These are phyloP conservation scores for Tolypocladium album DNA, from an alignment of 2,329 filamentous ascomycete genomes.

Conservation along the genomic window DNA sequence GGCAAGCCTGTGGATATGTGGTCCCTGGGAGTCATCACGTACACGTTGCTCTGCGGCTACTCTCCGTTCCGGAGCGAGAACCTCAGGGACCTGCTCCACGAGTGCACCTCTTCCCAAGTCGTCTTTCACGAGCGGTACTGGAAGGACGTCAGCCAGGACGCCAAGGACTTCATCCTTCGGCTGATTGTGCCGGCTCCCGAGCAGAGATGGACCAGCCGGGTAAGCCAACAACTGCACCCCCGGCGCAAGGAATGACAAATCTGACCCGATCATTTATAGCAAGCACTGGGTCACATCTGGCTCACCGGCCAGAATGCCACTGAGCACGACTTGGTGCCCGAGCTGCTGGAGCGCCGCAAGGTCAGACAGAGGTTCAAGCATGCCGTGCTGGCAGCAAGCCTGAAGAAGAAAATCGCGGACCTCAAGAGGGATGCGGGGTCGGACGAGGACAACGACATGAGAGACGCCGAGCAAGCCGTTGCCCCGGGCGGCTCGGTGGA, in stretches of 20 bases:
- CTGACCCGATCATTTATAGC: conserved; percentile 26
- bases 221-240: conserved; percentile 25
- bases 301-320: conserved; percentile 83
- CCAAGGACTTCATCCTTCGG: conserved; percentile 83
- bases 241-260: no score
- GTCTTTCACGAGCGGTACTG: conserved; percentile 97
- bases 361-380: conserved; percentile 83
- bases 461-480: conserved; percentile 51
- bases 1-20: conserved; percentile 99
- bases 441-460: conserved; percentile 53
- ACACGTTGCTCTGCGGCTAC: conserved; percentile 95
- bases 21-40: conserved; percentile 97
- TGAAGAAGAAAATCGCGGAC: conserved; percentile 88
- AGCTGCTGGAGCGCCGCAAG: conserved; percentile 82
- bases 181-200: conserved; percentile 72
- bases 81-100: conserved; percentile 83
- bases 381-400: conserved; percentile 91
- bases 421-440: conserved; percentile 85
- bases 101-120: conserved; percentile 74
- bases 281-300: conserved; percentile 77
- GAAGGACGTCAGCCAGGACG: conserved; percentile 92
- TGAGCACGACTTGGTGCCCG: conserved; percentile 93
- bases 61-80: conserved; percentile 96
- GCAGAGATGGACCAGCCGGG: conserved; percentile 67
- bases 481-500: conserved; percentile 1